Conservation (phyloP, 345 rosid genomes). For the Aquilaria malaccensis region DNA sequence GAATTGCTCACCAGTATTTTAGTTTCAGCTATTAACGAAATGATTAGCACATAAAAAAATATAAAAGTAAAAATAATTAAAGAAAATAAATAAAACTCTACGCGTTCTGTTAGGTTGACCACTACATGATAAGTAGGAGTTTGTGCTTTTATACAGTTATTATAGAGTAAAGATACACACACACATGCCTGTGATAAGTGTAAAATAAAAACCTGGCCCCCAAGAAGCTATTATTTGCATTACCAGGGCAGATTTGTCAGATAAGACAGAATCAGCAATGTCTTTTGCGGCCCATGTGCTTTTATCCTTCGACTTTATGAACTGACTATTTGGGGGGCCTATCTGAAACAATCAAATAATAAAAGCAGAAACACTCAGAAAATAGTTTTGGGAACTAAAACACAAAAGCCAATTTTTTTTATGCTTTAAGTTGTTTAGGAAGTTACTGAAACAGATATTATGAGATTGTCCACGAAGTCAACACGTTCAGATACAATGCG, state of each 20-base stretch:
- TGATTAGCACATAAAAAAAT: no score
- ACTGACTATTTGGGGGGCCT: conserved; percentile 82
- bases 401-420: background rate
- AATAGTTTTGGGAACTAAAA: background rate
- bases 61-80: no score
- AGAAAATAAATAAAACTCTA: no score
- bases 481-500: conserved; percentile 88
- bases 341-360: conserved; percentile 54
- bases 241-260: conserved; percentile 94
- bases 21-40: no score
- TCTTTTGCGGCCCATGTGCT: conserved; percentile 78
- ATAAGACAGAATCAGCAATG: conserved; percentile 84
- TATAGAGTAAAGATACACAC: no score
- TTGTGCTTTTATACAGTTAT: no score
- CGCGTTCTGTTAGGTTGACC: no score
- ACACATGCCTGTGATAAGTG: background rate
- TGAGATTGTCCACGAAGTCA: conserved; percentile 76
- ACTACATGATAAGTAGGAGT: no score
- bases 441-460: conserved; percentile 75
- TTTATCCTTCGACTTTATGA: conserved; percentile 76
- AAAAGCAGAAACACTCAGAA: conserved; percentile 20
- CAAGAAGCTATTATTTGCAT: conserved; percentile 14
- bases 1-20: no score
- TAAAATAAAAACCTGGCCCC: background rate
- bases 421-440: background rate